Percentiles rank a stretch among this genome's conserved stretches.
Evolutionary conservation across 2,329 filamentous ascomycete genomes (phyloP).

Genomic region (Clonostachys byssicola): DNA sequence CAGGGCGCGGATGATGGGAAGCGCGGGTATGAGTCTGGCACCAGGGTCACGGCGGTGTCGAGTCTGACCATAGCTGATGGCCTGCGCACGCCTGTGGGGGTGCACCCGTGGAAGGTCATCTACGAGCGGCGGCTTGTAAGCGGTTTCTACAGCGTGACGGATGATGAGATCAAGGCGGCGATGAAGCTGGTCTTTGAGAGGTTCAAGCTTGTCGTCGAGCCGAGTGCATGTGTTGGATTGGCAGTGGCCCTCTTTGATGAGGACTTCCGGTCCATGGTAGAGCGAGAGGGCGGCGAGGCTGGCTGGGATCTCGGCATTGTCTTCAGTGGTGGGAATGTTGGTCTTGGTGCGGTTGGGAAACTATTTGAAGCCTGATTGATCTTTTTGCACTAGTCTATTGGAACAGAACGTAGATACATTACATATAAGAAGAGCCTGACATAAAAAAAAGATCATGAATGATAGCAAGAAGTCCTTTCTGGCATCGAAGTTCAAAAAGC

Average conservation of each 20-base stretch:
- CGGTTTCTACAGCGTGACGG: constrained; percentile 69
- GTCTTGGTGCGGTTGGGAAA: constrained; percentile 45
- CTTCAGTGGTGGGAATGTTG: constrained; percentile 57
- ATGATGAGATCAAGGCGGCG: constrained; percentile 76
- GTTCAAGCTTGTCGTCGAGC: constrained; percentile 88
- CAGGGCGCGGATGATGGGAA: constrained; percentile 81
- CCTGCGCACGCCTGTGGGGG: constrained; percentile 76
- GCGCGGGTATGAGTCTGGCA: constrained; percentile 61
- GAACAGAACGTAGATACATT: neutral
- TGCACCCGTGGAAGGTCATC: constrained; percentile 73
- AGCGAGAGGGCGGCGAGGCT: constrained; percentile 62
- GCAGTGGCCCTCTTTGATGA: constrained; percentile 83
- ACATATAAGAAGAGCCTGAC: neutral
- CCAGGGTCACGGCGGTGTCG: constrained; percentile 63
- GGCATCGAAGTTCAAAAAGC: neutral
- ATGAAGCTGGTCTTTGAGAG: constrained; percentile 78
- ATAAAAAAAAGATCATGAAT: neutral
- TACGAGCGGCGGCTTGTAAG: constrained; percentile 65
- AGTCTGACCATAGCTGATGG: constrained; percentile 86
- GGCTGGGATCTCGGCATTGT: constrained; percentile 70
- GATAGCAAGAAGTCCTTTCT: too few species aligned
- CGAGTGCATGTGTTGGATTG: constrained; percentile 77
- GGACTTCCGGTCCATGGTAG: constrained; percentile 70
- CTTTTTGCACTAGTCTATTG: neutral
- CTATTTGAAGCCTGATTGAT: constrained; percentile 30